Conservation (phyloP, 2,329 filamentous ascomycete genomes). For the Exophiala oligosperma region DNA sequence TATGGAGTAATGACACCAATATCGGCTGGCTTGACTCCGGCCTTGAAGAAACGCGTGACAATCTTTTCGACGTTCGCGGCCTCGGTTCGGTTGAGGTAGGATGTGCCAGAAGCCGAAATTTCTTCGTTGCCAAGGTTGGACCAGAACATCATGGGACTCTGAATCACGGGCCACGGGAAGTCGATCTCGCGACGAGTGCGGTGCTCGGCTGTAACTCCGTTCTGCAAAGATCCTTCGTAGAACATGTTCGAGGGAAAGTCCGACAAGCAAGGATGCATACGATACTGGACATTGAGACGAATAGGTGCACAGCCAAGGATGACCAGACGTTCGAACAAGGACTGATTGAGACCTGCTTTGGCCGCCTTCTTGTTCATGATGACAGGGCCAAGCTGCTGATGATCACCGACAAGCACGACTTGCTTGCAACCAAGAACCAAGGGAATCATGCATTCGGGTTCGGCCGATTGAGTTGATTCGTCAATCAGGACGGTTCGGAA, state of each 20-base stretch:
- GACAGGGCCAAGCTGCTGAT: constrained; percentile 95
- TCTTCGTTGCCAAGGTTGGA: constrained; percentile 97
- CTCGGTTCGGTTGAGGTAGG: constrained; percentile 96
- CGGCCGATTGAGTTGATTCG: constrained; percentile 95
- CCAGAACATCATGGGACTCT: constrained; percentile 99
- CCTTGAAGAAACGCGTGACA: constrained; percentile 97
- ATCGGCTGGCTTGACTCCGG: constrained; percentile 86
- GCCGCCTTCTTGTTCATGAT: constrained; percentile 99
- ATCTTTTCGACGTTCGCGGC: constrained; percentile 98
- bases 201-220: constrained; percentile 87
- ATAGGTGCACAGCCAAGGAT: constrained; percentile 89
- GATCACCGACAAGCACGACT: constrained; percentile 96
- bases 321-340: constrained; percentile 94
- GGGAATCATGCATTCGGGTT: constrained; percentile 98
- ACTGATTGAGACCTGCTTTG: constrained; percentile 95
- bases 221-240: constrained; percentile 95
- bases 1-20: constrained; percentile 99
- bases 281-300: constrained; percentile 93
- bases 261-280: constrained; percentile 97
- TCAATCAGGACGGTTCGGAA: constrained; percentile 98
- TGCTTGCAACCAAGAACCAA: constrained; percentile 97
- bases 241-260: constrained; percentile 99
- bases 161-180: constrained; percentile 93
- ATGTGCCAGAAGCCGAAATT: constrained; percentile 95
- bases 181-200: constrained; percentile 90